A percentile compares a stretch with the other conserved stretches of the same genome.
Conservation (phyloP, 108 stramenopile genomes). For the Chaetoceros tenuissimus region DNA sequence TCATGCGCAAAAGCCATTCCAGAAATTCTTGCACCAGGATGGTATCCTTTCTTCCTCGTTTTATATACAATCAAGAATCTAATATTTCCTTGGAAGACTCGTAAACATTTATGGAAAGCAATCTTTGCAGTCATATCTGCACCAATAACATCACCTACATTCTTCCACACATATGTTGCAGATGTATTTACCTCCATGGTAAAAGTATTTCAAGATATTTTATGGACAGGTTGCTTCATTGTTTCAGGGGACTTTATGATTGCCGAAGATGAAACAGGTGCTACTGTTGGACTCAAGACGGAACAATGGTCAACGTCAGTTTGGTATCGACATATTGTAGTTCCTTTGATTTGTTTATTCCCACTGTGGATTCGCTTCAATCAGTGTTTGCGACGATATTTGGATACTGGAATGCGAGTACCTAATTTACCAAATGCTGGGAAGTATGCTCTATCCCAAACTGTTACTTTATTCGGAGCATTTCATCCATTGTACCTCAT, state of each 20-base stretch:
- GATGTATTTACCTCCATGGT: slow-evolving; percentile 88
- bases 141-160: slow-evolving; percentile 68
- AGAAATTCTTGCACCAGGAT: slow-evolving; percentile 56
- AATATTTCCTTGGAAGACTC: slow-evolving; percentile 61
- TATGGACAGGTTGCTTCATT: slow-evolving; percentile 82
- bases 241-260: slow-evolving; percentile 73
- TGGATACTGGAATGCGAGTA: slow-evolving; percentile 71
- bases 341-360: slow-evolving; percentile 69
- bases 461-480: slow-evolving; percentile 85
- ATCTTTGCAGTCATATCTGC: slow-evolving; percentile 63
- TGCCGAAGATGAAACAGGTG: slow-evolving; percentile 21
- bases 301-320: slow-evolving; percentile 32
- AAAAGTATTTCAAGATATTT: slow-evolving; percentile 87
- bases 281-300: slow-evolving; percentile 14
- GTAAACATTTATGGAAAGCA: slow-evolving; percentile 74
- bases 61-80: slow-evolving; percentile 58
- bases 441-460: slow-evolving; percentile 88
- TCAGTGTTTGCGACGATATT: slow-evolving; percentile 82
- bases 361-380: slow-evolving; percentile 87
- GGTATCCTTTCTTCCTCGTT: slow-evolving; percentile 69
- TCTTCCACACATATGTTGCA: slow-evolving; percentile 78
- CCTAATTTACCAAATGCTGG: slow-evolving; percentile 83
- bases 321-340: slow-evolving; percentile 72
- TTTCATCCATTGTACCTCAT: slow-evolving; percentile 82
- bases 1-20: slow-evolving; percentile 69